Evolutionary conservation across 257 asterid genomes (phyloP), one percentile per base, ranked within the genome.

Genomic region (Solanum etuberosum): DNA sequence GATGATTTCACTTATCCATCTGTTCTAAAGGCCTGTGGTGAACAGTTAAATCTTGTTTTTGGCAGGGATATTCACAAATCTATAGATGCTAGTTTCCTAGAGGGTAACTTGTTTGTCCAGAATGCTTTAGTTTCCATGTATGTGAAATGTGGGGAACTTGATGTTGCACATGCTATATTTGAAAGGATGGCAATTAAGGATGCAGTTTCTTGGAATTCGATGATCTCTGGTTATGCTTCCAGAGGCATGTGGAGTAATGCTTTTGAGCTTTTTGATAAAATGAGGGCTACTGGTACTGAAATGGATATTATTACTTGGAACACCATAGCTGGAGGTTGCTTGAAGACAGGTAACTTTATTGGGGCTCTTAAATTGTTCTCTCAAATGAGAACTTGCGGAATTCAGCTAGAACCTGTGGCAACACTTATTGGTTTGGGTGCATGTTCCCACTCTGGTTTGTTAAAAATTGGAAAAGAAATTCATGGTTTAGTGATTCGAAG

Each of bases 81-180:
- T 57, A 88, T 95, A 59, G 88, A 85, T 61, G 90, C 89, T 74
- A 90, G 91, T 91, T 80, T 91, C 43, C 85, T 93, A 51, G 90
- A 88, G 34, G 72, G 88, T 31, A 87, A 93, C 93, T 87, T 96
- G 90, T 95, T 93, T 90, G 97, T 95, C 90, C 97, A 93, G 88
- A 96, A 96, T 87, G 94, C 98, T 40, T 91, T 96, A 91, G 90
- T 96, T 43, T 93, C 98, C 85, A 92, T 96, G 98, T 95, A 94
- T 81, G 96, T 93, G 57, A 96, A 94, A 87, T 95, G 94, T 86
- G 97, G 98, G 82, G 98, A 94, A 77, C 84, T 94, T 31, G 92
- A 90, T 74, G 88, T 90, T 86, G 95, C 99, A 37, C 93, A 91
- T 34, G 87, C 86, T 73, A 85, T 96, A 43, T 96, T 96, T 89